Evolutionary conservation across 202 grass and related monocot genomes (phyloP).

Genomic region (Schoenoplectus tabernaemontani): DNA sequence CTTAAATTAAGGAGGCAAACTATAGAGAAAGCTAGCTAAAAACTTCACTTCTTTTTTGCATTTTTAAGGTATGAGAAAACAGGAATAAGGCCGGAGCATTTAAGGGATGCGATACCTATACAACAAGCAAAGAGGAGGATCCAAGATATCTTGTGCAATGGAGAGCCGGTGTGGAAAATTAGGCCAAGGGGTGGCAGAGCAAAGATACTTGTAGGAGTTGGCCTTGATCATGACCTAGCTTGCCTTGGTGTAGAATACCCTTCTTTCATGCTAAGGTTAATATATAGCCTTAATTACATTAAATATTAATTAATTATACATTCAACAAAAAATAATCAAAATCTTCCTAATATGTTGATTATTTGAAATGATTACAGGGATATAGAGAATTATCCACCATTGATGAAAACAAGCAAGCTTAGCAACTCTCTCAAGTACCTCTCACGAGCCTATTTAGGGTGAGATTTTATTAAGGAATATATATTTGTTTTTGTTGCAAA

Average conservation of each 20-base stretch:
- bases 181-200: constrained; percentile 48
- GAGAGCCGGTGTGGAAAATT: constrained; percentile 72
- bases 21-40: background rate
- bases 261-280: constrained; percentile 57
- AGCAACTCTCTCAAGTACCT: constrained; percentile 83
- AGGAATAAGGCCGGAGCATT: constrained; percentile 60
- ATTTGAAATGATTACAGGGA: constrained; percentile 39
- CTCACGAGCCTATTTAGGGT: constrained; percentile 80
- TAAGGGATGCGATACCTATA: constrained; percentile 71
- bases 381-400: constrained; percentile 63
- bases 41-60: background rate
- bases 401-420: constrained; percentile 97
- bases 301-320: too few relatives aligned
- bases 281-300: too few relatives aligned
- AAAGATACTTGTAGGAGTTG: constrained; percentile 64
- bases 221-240: constrained; percentile 60
- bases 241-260: constrained; percentile 75
- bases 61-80: constrained; percentile 57
- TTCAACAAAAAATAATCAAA: background rate
- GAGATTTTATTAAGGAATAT: constrained; percentile 28
- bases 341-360: background rate
- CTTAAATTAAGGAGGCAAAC: background rate
- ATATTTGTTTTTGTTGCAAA: background rate
- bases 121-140: constrained; percentile 67
- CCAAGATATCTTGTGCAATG: constrained; percentile 67